These are phyloP conservation scores for Cordia subcordata DNA, from an alignment of 257 asterid genomes.

Conservation along the genomic window DNA sequence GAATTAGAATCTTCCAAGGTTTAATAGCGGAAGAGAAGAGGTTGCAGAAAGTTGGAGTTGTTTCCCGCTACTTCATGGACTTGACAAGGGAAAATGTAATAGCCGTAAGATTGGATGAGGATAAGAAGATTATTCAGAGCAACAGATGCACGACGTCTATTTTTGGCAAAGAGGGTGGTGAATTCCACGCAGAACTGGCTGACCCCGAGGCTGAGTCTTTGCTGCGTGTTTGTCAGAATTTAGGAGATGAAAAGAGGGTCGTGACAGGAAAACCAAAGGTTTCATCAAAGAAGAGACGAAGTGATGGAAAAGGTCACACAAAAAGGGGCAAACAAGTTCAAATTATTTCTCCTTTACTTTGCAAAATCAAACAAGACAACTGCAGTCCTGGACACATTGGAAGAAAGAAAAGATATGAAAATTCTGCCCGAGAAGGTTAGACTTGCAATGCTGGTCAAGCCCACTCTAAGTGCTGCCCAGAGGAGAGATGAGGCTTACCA, in stretches of 20 bases:
- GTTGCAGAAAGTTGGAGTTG: conserved; percentile 13
- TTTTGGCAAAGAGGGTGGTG: not conserved
- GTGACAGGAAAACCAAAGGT: not conserved
- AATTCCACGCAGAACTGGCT: conserved; percentile 2
- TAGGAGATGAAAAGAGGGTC: conserved; percentile 4
- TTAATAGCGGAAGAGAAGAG: conserved; percentile 1
- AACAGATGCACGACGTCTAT: not conserved
- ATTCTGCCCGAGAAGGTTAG: conserved; percentile 12
- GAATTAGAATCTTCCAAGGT: not conserved
- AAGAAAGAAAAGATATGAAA: conserved; percentile 14
- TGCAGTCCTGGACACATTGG: conserved; percentile 8
- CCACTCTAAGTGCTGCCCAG: conserved; percentile 49
- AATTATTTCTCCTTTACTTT: conserved; percentile 53
- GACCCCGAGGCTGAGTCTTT: conserved; percentile 4
- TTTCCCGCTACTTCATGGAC: conserved; percentile 14
- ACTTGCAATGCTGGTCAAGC: conserved; percentile 3
- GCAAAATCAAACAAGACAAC: conserved; percentile 19
- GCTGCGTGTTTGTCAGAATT: conserved; percentile 4
- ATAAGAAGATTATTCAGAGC: not conserved
- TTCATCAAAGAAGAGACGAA: conserved; percentile 1
- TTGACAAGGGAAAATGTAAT: not conserved
- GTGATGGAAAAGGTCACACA: conserved; percentile 7
- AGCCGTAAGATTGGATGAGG: not conserved
- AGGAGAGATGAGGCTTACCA: conserved; percentile 59
- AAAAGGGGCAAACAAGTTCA: conserved; percentile 17